Conservation (phyloP, 768 basidiomycete species). For the Rhizopogon salebrosus region DNA sequence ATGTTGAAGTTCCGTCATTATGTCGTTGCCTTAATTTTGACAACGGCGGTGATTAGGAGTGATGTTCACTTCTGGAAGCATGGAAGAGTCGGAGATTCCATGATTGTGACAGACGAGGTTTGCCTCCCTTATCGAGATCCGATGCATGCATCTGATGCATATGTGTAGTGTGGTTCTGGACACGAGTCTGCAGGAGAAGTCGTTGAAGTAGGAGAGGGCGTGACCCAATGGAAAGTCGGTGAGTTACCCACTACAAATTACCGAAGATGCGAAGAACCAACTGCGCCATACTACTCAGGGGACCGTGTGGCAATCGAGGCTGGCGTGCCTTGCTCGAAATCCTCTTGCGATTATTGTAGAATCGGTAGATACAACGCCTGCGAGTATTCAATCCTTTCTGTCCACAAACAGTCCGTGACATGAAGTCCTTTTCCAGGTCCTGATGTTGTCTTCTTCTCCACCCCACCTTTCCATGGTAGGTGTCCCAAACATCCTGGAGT, state of each 20-base stretch:
- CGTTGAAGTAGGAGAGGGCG: constrained; percentile 59
- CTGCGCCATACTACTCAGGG: constrained; percentile 30
- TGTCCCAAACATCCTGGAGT: not conserved
- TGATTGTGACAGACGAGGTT: constrained; percentile 67
- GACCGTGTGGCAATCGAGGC: constrained; percentile 69
- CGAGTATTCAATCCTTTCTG: constrained; percentile 5
- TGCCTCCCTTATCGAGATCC: not conserved
- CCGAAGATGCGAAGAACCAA: constrained; percentile 1
- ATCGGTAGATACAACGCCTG: constrained; percentile 66
- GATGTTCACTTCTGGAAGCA: constrained; percentile 75
- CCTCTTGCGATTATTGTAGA: constrained; percentile 56
- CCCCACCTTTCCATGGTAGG: constrained; percentile 62
- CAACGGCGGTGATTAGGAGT: constrained; percentile 35
- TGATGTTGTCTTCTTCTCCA: constrained; percentile 61
- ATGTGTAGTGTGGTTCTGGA: constrained; percentile 54
- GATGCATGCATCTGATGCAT: not conserved
- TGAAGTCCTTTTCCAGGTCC: constrained; percentile 21
- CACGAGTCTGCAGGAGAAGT: constrained; percentile 71
- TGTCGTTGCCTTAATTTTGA: not conserved
- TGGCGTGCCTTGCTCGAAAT: constrained; percentile 61
- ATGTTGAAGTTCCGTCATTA: constrained; percentile 15
- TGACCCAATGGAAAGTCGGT: constrained; percentile 60
- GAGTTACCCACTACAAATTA: constrained; percentile 2
- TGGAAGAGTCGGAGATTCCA: constrained; percentile 62
- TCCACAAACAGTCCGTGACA: not conserved